Conservation (phyloP, 2,329 filamentous ascomycete genomes). For the Trichocomaceae sp. region DNA sequence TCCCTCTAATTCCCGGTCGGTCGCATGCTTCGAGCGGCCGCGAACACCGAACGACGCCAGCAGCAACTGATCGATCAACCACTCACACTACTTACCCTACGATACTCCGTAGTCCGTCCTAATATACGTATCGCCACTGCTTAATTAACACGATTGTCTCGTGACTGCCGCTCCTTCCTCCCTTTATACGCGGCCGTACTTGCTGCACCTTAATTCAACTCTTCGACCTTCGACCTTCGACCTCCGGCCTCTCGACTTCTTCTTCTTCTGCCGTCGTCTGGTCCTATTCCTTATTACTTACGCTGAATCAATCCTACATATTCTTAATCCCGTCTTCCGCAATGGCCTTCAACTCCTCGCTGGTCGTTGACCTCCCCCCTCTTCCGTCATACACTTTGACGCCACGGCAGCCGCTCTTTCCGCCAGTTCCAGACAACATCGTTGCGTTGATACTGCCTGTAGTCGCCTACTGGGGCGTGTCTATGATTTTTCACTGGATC, state of each 20-base stretch:
- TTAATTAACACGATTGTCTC: neutral
- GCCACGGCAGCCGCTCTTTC: slow-evolving; percentile 63
- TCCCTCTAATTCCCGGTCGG: neutral
- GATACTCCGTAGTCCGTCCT: no score
- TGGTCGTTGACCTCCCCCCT: slow-evolving; percentile 61
- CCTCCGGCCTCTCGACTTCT: neutral
- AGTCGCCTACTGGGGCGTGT: slow-evolving; percentile 80
- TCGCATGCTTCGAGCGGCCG: neutral
- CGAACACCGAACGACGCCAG: neutral
- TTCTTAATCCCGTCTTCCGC: slow-evolving; percentile 6
- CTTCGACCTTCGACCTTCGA: neutral
- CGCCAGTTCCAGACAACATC: slow-evolving; percentile 74
- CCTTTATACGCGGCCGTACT: neutral
- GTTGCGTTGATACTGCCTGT: slow-evolving; percentile 70
- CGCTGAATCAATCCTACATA: neutral
- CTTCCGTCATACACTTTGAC: slow-evolving; percentile 73
- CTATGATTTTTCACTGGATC: slow-evolving; percentile 77
- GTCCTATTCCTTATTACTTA: neutral
- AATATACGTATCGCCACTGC: neutral
- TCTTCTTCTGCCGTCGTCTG: neutral
- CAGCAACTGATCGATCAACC: neutral
- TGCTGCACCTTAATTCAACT: neutral
- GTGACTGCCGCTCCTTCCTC: slow-evolving; percentile 7
- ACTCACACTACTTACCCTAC: neutral
- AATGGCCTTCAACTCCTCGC: slow-evolving; percentile 33